phyloP scores from a whole-genome alignment of 2,329 filamentous ascomycete genomes.

The Diaporthe ilicicola region DNA sequence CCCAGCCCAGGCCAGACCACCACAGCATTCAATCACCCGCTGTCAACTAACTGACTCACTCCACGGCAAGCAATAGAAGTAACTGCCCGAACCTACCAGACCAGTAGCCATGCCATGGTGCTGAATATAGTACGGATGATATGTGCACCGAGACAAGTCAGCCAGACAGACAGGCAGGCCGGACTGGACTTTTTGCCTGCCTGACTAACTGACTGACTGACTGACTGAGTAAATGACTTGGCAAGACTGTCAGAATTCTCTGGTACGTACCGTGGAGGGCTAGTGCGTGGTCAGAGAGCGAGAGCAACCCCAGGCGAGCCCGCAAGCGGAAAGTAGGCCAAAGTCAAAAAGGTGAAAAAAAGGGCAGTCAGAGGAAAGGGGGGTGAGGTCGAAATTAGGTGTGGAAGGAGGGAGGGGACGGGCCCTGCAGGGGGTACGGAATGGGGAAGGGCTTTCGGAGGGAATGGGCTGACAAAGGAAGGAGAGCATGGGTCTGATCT shows the following conservation, averaged over 20 bases:
- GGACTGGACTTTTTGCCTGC: background rate
- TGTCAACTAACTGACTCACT: too few relatives aligned
- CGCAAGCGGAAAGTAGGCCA: slow-evolving; percentile 12
- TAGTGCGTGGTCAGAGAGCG: background rate
- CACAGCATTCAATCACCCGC: too few relatives aligned
- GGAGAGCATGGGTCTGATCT: background rate
- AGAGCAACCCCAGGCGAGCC: background rate
- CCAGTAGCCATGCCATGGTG: too few relatives aligned
- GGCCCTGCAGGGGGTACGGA: background rate
- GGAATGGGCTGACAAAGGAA: background rate
- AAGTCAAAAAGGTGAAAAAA: background rate
- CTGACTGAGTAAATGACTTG: background rate
- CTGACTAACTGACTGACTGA: background rate
- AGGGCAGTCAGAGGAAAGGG: too few relatives aligned
- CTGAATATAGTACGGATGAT: background rate
- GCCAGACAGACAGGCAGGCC: too few relatives aligned
- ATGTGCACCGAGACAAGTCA: too few relatives aligned
- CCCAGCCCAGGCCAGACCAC: background rate
- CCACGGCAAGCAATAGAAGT: too few relatives aligned
- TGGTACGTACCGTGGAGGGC: background rate
- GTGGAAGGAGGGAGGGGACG: background rate
- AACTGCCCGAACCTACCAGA: too few relatives aligned
- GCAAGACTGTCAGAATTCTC: background rate
- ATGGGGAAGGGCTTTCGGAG: background rate
- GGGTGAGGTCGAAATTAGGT: slow-evolving; percentile 26